Conservation (phyloP, 176 grass and related monocot species). For the Oryza glumipatula region DNA sequence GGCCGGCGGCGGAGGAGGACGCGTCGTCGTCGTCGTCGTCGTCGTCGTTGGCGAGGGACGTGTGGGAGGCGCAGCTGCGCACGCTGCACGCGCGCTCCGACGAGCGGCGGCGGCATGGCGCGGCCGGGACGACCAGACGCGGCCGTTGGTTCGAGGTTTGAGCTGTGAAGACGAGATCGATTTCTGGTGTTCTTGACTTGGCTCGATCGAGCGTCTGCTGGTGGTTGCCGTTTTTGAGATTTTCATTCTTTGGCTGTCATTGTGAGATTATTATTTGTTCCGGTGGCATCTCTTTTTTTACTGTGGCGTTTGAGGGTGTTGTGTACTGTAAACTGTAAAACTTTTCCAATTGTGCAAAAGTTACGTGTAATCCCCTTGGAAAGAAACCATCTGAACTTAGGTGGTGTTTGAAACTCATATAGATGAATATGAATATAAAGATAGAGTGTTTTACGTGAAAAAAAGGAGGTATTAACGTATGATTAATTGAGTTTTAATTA, state of each 20-base stretch:
- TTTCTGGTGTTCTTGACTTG: no score
- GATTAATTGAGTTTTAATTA: no score
- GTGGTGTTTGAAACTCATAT: no score
- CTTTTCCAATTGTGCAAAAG: no score
- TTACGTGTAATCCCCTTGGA: no score
- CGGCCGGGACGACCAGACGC: background rate
- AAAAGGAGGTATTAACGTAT: no score
- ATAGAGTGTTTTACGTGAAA: no score
- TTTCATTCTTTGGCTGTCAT: background rate
- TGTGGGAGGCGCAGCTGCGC: slow-evolving; percentile 61
- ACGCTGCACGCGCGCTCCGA: slow-evolving; percentile 40
- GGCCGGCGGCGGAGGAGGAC: background rate
- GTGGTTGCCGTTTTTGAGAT: background rate
- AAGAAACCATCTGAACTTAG: no score
- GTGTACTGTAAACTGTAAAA: no score
- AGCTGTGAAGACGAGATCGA: no score
- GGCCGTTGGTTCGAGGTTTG: slow-evolving; percentile 15
- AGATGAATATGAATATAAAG: no score
- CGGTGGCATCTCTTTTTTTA: background rate
- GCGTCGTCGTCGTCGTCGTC: slow-evolving; percentile 1
- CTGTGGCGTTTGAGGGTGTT: background rate
- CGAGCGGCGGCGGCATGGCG: slow-evolving; percentile 13
- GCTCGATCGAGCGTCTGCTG: background rate
- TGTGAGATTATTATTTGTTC: background rate
- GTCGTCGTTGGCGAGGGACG: slow-evolving; percentile 37